phyloP scores from a whole-genome alignment of 1,284 basidiomycete genomes.

The Hymenochaete sp. region DNA sequence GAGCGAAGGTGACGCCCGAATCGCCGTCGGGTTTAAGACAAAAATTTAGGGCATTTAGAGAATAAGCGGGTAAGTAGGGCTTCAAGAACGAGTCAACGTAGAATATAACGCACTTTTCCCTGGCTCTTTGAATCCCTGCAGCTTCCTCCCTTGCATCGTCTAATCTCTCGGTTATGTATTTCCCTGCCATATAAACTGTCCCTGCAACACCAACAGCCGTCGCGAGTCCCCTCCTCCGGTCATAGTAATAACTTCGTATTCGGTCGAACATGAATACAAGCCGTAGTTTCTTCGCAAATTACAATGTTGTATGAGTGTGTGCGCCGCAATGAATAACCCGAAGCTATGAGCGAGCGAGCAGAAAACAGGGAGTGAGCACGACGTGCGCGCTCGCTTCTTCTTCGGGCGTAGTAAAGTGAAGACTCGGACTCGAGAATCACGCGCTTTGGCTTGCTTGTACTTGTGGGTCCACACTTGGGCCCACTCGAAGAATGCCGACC shows the following conservation, averaged over 20 bases:
- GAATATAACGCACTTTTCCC: constrained; percentile 58
- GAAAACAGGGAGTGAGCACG: too few species aligned
- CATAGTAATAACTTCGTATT: constrained; percentile 38
- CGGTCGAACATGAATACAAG: constrained; percentile 38
- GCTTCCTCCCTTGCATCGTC: constrained; percentile 65
- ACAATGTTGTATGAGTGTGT: too few species aligned
- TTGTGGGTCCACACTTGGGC: too few species aligned
- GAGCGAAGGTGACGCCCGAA: not conserved
- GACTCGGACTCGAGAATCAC: too few species aligned
- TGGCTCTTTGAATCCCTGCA: constrained; percentile 55
- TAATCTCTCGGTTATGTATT: constrained; percentile 58
- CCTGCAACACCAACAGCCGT: constrained; percentile 43
- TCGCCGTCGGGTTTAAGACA: constrained; percentile 5
- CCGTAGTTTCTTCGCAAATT: not conserved
- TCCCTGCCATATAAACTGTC: constrained; percentile 58
- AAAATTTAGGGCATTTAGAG: constrained; percentile 6
- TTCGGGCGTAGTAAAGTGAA: too few species aligned
- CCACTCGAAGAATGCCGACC: too few species aligned
- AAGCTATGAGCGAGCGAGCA: too few species aligned
- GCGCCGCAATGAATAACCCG: too few species aligned
- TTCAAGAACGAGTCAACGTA: not conserved
- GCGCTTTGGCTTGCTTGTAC: too few species aligned
- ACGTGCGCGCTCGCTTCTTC: too few species aligned
- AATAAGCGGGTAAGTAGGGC: not conserved
- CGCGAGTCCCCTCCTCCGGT: constrained; percentile 38